Evolutionary conservation across 2,329 filamentous ascomycete species (phyloP).

Genomic region (Epichloe elymi): DNA sequence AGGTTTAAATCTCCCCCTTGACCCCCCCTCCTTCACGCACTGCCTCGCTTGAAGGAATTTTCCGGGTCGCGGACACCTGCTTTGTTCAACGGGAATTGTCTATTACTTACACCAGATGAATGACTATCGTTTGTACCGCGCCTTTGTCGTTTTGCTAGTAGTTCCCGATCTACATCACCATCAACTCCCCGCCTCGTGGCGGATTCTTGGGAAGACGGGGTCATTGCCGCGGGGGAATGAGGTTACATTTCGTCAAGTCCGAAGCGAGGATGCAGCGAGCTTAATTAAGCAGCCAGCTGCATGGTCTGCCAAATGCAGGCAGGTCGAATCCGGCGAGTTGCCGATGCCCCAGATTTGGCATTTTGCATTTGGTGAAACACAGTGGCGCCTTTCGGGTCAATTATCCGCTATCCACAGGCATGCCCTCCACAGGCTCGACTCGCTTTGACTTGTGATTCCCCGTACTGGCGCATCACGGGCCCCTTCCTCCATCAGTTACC

Average conservation of each 20-base stretch:
- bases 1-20: neutral
- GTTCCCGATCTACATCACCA: neutral
- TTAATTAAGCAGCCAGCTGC: neutral
- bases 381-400: neutral
- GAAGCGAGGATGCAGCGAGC: neutral
- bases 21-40: neutral
- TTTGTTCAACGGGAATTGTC: too few species aligned
- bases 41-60: too few species aligned
- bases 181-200: neutral
- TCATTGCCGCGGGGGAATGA: slow-evolving; percentile 1
- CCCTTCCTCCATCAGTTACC: neutral
- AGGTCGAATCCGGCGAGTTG: neutral
- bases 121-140: neutral
- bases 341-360: neutral
- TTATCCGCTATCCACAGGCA: neutral
- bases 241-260: neutral
- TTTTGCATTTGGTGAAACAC: neutral
- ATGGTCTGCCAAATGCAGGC: neutral
- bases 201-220: slow-evolving; percentile 3
- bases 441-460: neutral
- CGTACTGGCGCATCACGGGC: neutral
- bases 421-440: too few species aligned
- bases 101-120: slow-evolving; percentile 1
- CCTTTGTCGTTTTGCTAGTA: slow-evolving; percentile 4
- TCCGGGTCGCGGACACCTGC: too few species aligned